These are phyloP conservation scores for Cymbopogon flexuosus DNA, from an alignment of 202 grass and related monocot species.

Conservation along the genomic window DNA sequence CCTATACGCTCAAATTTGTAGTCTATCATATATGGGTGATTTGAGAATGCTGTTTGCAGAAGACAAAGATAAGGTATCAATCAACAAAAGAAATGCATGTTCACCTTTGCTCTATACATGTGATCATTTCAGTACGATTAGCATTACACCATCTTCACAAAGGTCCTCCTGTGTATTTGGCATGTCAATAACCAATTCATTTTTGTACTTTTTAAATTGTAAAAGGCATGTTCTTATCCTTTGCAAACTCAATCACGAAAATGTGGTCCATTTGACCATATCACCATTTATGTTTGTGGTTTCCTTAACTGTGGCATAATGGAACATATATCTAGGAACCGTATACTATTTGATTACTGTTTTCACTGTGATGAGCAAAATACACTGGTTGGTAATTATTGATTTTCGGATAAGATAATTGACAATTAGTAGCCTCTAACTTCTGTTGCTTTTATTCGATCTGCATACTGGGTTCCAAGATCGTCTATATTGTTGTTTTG, in stretches of 20 bases:
- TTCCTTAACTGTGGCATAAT: neutral
- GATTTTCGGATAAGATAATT: neutral
- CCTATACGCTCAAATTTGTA: constrained; percentile 79
- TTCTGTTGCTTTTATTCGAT: neutral
- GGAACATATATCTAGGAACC: neutral
- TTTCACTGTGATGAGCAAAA: neutral
- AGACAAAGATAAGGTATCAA: constrained; percentile 92
- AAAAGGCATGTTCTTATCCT: constrained; percentile 10
- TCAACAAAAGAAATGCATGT: neutral
- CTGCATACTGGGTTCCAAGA: neutral
- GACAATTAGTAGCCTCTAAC: neutral
- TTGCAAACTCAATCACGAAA: constrained; percentile 2
- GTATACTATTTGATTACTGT: neutral
- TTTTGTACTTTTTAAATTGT: neutral
- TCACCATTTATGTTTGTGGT: neutral
- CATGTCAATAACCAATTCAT: neutral
- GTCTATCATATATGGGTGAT: constrained; percentile 91
- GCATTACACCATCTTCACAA: neutral
- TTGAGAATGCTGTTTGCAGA: constrained; percentile 90
- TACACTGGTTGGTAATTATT: neutral
- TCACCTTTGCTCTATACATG: neutral
- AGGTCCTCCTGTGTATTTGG: neutral
- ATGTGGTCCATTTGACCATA: neutral
- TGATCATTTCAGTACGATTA: constrained; percentile 1
- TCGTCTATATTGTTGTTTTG: neutral